These are phyloP conservation scores for Byssochlamys sp. DNA, from an alignment of 2,329 filamentous ascomycete species.

Conservation along the genomic window DNA sequence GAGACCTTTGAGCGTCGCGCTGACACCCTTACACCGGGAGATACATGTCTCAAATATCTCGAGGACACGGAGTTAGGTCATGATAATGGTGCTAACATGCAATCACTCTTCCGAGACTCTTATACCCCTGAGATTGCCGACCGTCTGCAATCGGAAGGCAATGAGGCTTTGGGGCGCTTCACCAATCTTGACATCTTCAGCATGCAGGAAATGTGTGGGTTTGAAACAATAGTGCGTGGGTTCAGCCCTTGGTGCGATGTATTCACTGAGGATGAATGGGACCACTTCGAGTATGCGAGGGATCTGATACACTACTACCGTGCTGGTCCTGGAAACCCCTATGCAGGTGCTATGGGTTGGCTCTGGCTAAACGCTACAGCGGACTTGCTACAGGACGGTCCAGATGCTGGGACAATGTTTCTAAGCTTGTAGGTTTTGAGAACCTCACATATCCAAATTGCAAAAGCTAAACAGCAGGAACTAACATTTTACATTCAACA, in stretches of 20 bases:
- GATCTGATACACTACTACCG: conserved; percentile 52
- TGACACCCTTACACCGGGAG: conserved; percentile 49
- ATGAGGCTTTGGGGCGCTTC: conserved; percentile 32
- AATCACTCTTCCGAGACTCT: conserved; percentile 37
- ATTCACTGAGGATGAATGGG: conserved; percentile 46
- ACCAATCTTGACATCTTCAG: conserved; percentile 43
- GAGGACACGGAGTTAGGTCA: conserved; percentile 36
- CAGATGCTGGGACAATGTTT: conserved; percentile 40
- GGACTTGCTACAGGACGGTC: conserved; percentile 38
- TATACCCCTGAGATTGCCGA: conserved; percentile 41
- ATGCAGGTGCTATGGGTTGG: conserved; percentile 46
- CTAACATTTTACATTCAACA: conserved; percentile 5
- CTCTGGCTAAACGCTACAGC: conserved; percentile 50
- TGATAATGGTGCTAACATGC: conserved; percentile 41
- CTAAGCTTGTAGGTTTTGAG: conserved; percentile 44
- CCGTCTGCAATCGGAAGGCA: conserved; percentile 27
- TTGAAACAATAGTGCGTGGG: conserved; percentile 47
- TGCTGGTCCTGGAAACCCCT: conserved; percentile 48
- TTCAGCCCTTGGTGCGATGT: conserved; percentile 48
- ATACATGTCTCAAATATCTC: conserved; percentile 32
- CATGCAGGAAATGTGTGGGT: conserved; percentile 55
- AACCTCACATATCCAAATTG: neutral
- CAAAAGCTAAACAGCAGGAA: no score
- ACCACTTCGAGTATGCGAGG: conserved; percentile 49
- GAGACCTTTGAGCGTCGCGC: conserved; percentile 42